Conservation (phyloP, 2,329 filamentous ascomycete species). For the Fusarium torulosum region DNA sequence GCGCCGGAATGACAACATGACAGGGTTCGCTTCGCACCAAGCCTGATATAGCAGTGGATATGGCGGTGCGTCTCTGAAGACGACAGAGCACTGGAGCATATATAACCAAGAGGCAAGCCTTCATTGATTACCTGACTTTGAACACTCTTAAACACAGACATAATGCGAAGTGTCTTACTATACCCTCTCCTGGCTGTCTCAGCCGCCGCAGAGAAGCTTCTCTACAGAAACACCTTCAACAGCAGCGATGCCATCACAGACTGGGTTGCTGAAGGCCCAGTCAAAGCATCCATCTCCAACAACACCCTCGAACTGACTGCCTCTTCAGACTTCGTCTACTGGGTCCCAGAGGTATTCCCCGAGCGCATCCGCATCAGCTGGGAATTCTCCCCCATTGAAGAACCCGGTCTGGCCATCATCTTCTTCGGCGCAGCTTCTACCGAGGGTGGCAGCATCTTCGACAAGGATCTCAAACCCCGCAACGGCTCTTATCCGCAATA, state of each 20-base stretch:
- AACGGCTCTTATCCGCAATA: constrained; percentile 45
- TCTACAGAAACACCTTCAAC: constrained; percentile 42
- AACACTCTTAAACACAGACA: not conserved
- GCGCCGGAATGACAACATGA: not conserved
- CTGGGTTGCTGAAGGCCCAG: constrained; percentile 41
- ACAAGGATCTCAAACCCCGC: constrained; percentile 31
- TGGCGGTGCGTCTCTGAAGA: not conserved
- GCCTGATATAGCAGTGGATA: not conserved
- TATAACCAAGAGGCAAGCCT: not conserved
- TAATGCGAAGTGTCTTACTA: constrained; percentile 13
- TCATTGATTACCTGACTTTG: not conserved
- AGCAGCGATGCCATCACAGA: constrained; percentile 22
- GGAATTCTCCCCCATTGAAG: constrained; percentile 39
- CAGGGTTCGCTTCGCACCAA: not conserved
- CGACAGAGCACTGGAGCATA: not conserved
- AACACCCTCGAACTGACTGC: constrained; percentile 41
- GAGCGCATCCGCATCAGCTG: constrained; percentile 44
- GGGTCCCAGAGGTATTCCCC: constrained; percentile 42
- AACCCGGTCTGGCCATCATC: constrained; percentile 43
- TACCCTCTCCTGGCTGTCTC: constrained; percentile 17
- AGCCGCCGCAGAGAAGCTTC: constrained; percentile 32
- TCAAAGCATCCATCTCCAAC: constrained; percentile 38
- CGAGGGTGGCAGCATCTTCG: constrained; percentile 41
- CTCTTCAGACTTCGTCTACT: constrained; percentile 40
- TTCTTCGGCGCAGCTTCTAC: constrained; percentile 42